phyloP scores from a whole-genome alignment of 2,329 filamentous ascomycete genomes.

The Paecilomyces sp. region DNA sequence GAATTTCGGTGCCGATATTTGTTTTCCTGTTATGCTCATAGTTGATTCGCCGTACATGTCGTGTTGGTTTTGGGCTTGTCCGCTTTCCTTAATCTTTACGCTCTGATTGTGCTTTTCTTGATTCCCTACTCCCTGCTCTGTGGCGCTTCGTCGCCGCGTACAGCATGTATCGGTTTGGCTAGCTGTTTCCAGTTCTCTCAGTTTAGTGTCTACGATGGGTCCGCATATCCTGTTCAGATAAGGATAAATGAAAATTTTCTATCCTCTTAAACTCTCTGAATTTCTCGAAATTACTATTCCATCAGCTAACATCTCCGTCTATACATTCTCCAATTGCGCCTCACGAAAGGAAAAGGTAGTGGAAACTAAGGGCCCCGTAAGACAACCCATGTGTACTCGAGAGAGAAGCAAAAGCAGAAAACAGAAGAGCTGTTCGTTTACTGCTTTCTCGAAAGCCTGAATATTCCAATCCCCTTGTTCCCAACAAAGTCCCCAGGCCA shows the following conservation, averaged over 20 bases:
- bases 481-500: background rate
- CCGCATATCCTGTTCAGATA: background rate
- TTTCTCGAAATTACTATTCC: background rate
- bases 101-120: background rate
- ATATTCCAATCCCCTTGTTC: background rate
- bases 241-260: background rate
- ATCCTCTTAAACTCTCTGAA: background rate
- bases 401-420: too few species aligned
- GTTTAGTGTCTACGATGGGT: background rate
- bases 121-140: background rate
- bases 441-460: background rate
- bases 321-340: background rate
- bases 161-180: background rate
- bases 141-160: background rate
- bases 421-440: slow-evolving; percentile 1
- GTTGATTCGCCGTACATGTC: background rate
- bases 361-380: too few species aligned
- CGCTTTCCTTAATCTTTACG: background rate
- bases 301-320: background rate
- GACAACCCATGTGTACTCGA: too few species aligned
- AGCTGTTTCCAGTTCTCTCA: background rate
- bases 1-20: background rate
- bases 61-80: background rate
- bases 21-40: background rate
- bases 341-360: too few species aligned